Base-by-base conservation (phyloP, 2,329 filamentous ascomycete genomes). In the Alternaria alternata region DNA sequence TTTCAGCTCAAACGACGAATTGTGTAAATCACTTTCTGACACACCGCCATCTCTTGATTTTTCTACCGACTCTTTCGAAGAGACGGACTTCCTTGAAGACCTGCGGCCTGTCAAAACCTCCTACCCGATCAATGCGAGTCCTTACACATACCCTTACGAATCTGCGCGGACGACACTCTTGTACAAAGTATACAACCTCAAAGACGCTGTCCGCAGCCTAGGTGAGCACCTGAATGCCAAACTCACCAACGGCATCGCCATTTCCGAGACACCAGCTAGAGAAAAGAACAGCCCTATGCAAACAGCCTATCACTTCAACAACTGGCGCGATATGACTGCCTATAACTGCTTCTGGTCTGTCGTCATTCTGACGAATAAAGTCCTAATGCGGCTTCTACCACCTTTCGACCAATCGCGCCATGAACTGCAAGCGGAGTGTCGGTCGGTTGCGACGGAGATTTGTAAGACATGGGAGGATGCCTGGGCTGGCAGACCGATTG, bases 381-480 rank as follows among this genome's bases (percentile, higher is more conserved):
- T 72, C 41, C 51, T 75, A 14, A 69, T 74, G 54, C 70, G 68
- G 51, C 61, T 76, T 1, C 64, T 76, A 1, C 67, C 68, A n/a
- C 59, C 66, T 3, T 69, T 56, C 36, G 66, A 74, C 39, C 66
- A 69, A 7, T 53, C 54, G 5, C 52, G 64, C 38, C 68, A 68
- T 49, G 61, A 55, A 6, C 46, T 77, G 1, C 67, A 75, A 60
- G 64, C 67, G 7, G 72, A 76, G 52, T 74, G 66, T 38, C 71
- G 67, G 8, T 63, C 59, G 20, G 36, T 75, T 14, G 71, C 73
- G 11, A 51, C 69, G 2, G 67, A 77, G 18, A 75, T 77, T 4
- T 76, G 74, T 62, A 75, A 75, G 59, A 75, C 71, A 11, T 77
- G 74, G 74, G 74, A 77, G 56, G 69, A 73, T 57, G 73, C 75